Conservation (phyloP, 2,329 filamentous ascomycete genomes). For the Sphaerostilbella broomeana region DNA sequence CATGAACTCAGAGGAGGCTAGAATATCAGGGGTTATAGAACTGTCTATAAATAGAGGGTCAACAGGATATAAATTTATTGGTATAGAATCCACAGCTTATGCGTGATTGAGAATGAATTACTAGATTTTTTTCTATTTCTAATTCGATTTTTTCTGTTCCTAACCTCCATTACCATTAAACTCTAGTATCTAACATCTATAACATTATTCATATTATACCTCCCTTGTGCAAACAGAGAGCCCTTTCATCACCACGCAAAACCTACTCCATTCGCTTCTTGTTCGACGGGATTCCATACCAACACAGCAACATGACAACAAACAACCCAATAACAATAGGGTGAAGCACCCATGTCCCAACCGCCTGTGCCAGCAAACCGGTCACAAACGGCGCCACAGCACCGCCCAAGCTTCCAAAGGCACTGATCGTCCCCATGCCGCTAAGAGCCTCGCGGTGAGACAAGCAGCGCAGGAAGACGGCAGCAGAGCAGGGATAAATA, state of each 20-base stretch:
- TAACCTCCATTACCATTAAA: background rate
- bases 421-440: conserved; percentile 60
- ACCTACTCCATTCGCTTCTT: conserved; percentile 54
- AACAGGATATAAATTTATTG: no score
- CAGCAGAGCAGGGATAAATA: conserved; percentile 67
- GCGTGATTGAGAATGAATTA: no score
- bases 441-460: conserved; percentile 53
- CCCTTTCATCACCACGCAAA: no score
- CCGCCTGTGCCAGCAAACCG: conserved; percentile 55
- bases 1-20: conserved; percentile 1
- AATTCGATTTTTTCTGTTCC: background rate
- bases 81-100: no score
- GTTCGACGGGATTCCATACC: conserved; percentile 51
- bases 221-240: background rate
- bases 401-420: conserved; percentile 63
- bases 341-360: conserved; percentile 57
- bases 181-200: no score
- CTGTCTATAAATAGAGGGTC: background rate
- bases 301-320: conserved; percentile 57
- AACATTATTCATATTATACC: background rate
- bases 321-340: conserved; percentile 63
- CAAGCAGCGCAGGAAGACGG: conserved; percentile 56
- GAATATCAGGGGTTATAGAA: conserved; percentile 3
- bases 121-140: background rate
- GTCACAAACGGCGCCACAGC: conserved; percentile 61